Conservation (phyloP, 2,329 filamentous ascomycete genomes). For the Fusarium verrucosum region DNA sequence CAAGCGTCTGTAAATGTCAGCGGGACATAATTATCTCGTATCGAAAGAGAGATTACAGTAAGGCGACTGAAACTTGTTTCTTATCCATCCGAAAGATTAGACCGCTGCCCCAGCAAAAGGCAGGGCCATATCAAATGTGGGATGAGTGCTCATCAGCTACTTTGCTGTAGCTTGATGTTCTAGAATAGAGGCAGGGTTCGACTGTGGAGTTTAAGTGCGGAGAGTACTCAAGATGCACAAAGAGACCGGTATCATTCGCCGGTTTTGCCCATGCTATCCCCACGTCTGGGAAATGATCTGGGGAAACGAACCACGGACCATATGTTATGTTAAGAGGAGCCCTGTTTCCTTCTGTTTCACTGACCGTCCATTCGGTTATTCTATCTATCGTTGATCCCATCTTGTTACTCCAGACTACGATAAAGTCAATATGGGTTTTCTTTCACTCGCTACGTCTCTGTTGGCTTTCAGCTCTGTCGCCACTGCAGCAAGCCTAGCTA, state of each 20-base stretch:
- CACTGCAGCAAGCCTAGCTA: conserved; percentile 3
- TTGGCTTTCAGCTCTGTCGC: conserved; percentile 5
- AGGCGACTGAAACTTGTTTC: neutral
- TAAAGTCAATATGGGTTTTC: conserved; percentile 2
- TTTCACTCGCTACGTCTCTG: conserved; percentile 16
- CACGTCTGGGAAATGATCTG: neutral
- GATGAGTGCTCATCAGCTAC: conserved; percentile 4
- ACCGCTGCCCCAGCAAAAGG: neutral
- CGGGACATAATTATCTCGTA: too few relatives aligned
- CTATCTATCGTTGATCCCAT: neutral
- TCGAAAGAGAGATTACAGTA: neutral
- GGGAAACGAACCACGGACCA: neutral
- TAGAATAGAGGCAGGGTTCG: neutral
- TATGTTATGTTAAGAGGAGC: conserved; percentile 11
- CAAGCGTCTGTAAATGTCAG: too few relatives aligned
- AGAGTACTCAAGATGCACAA: conserved; percentile 3
- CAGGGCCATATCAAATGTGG: conserved; percentile 9
- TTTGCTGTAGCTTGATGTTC: neutral
- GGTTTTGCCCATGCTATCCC: conserved; percentile 9
- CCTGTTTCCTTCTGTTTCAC: neutral
- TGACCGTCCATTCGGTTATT: neutral
- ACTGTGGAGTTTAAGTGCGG: too few relatives aligned
- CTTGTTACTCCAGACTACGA: neutral
- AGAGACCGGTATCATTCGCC: conserved; percentile 10
- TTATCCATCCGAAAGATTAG: neutral